These are phyloP conservation scores for Ogataea wickerhamii DNA, from an alignment of 805 yeast species.

Conservation along the genomic window DNA sequence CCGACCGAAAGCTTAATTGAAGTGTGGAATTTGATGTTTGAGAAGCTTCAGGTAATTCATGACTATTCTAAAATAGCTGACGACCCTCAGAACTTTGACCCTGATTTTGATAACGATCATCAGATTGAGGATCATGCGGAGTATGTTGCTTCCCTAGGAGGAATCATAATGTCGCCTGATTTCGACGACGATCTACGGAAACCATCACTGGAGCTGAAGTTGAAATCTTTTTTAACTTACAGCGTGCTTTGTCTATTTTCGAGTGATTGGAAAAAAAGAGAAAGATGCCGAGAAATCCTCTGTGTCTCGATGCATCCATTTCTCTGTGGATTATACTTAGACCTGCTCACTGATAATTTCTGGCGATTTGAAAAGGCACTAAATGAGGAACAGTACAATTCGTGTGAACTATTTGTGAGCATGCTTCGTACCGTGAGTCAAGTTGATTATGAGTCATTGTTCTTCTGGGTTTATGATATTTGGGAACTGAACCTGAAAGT, in stretches of 20 bases:
- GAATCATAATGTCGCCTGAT: conserved; percentile 46
- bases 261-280: conserved; percentile 43
- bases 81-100: conserved; percentile 6
- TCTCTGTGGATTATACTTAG: conserved; percentile 24
- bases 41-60: conserved; percentile 20
- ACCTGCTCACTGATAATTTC: conserved; percentile 19
- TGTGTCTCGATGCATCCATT: conserved; percentile 47
- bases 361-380: conserved; percentile 25
- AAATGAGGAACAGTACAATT: conserved; percentile 19
- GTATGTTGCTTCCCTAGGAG: conserved; percentile 65
- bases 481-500: conserved; percentile 26
- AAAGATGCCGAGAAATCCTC: conserved; percentile 67
- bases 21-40: conserved; percentile 45
- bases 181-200: conserved; percentile 26
- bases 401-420: conserved; percentile 29
- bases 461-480: conserved; percentile 24
- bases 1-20: conserved; percentile 40
- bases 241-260: conserved; percentile 26
- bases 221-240: conserved; percentile 25
- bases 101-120: conserved; percentile 7
- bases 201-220: conserved; percentile 23
- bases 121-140: conserved; percentile 56
- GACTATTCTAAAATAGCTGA: conserved; percentile 6
- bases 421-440: conserved; percentile 28
- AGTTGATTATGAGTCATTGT: conserved; percentile 25